These are phyloP conservation scores for Sporisorium scitamineum DNA, from an alignment of 1,284 basidiomycete species.

Conservation along the genomic window DNA sequence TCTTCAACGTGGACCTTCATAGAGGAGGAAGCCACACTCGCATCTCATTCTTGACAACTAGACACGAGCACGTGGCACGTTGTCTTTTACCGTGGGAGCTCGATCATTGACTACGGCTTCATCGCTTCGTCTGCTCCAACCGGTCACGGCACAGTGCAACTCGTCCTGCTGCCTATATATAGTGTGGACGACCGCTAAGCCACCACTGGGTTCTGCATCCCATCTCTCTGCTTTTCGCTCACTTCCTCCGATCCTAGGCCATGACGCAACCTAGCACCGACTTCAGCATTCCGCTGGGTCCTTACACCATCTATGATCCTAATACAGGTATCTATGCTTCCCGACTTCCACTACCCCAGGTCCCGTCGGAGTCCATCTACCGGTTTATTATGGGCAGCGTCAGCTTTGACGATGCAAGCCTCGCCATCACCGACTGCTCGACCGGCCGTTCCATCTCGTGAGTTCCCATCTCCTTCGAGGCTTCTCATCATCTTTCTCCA, in stretches of 20 bases:
- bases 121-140: no score
- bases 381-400: constrained; percentile 24
- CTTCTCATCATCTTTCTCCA: background rate
- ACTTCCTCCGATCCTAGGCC: background rate
- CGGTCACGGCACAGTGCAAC: no score
- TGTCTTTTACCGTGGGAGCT: no score
- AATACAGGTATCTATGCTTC: constrained; percentile 24
- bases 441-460: constrained; percentile 25
- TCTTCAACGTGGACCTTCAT: no score
- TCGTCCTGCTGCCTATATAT: background rate
- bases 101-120: no score
- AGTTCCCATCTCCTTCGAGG: background rate
- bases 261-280: constrained; percentile 8
- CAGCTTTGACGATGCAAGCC: constrained; percentile 26
- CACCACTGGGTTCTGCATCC: background rate
- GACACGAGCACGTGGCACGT: no score
- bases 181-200: background rate
- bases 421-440: constrained; percentile 26
- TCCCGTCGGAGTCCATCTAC: constrained; percentile 19
- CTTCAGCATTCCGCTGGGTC: constrained; percentile 14
- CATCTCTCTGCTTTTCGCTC: background rate
- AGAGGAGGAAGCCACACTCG: no score
- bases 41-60: no score
- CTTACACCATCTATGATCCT: constrained; percentile 20
- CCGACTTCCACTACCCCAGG: constrained; percentile 13